Conservation (phyloP, 768 basidiomycete genomes). For the Candolleomyces eurysporus region DNA sequence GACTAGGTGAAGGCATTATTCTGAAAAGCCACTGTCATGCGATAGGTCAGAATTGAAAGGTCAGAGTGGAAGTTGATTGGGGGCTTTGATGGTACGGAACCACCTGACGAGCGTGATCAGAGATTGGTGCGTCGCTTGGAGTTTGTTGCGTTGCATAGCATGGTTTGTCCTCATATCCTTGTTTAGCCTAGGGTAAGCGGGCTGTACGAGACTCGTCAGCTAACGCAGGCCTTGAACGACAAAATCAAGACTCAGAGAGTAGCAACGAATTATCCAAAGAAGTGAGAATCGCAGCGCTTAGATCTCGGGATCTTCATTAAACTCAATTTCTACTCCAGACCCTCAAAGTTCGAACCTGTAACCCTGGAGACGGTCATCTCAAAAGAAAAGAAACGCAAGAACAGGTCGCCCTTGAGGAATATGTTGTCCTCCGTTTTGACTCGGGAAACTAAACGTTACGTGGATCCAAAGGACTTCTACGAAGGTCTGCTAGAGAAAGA, state of each 20-base stretch:
- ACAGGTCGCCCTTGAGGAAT: background rate
- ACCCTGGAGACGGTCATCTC: background rate
- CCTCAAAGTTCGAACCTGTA: background rate
- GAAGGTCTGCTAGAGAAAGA: slow-evolving; percentile 28
- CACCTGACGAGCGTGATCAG: no score
- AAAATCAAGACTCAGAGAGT: background rate
- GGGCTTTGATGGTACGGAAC: no score
- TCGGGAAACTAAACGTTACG: background rate
- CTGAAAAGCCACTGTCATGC: background rate
- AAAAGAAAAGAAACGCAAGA: background rate
- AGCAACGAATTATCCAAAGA: background rate
- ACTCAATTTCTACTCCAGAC: background rate
- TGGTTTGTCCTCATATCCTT: no score
- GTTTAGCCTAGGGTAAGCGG: no score
- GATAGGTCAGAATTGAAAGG: background rate
- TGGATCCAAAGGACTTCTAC: background rate
- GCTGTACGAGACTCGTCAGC: background rate
- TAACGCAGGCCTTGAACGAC: background rate
- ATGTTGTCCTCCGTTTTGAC: background rate
- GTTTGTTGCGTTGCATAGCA: no score
- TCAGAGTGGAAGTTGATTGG: background rate
- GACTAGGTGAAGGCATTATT: no score
- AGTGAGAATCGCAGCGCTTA: background rate
- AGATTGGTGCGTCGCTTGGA: no score
- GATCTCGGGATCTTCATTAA: no score